Base-by-base conservation (phyloP, 768 basidiomycete species). In the Myochromella boudieri region DNA sequence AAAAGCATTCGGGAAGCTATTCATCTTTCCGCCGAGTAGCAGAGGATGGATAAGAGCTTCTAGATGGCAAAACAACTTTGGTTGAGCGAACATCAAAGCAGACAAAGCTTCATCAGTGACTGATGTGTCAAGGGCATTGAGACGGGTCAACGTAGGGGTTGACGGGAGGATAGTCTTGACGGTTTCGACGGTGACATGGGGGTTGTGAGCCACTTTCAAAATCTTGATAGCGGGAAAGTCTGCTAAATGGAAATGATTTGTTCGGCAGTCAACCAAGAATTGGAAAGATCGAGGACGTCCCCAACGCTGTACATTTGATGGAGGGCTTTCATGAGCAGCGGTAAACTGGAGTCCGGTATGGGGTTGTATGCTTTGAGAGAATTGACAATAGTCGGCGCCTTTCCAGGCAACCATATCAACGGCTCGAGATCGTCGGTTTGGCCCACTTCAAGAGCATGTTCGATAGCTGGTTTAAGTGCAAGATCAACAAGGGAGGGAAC, bases 331-430 rank as follows among this genome's bases (percentile, higher is more conserved):
- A 22, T 25, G 8, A 72, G 52, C 15, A 70, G 54, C 0, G 54
- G 17, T 7, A 67, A 2, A 3, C 49, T 65, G 15, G 45, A 28
- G 18, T 66, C 62, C 6, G 65, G 62, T 44, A 67, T 59, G 1
- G 64, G 56, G 11, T 44, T 34, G 20, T 48, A 44, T 10, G 44
- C 15, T 9, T 48, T 59, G 2, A 70, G 51, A 17, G 57, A 31
- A 0, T 46, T 20, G 37, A 51, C 39, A 11, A 68, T 56, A 7
- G 38, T 42, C 3, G 39, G 20, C 0, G 59, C 57, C 51, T 65
- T 70, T 0, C 56, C 63, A 4, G 67, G 64, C 25, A 63, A 47
- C 64, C 60, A 62, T 21, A 65, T 18, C 22, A 69, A 31, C 3
- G 54, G 50, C 38, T 66, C 66, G 12, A 69, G 34, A 7, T 49